Conservation (phyloP, 1,139 yeast genomes). For the Dujonia santamariae region DNA sequence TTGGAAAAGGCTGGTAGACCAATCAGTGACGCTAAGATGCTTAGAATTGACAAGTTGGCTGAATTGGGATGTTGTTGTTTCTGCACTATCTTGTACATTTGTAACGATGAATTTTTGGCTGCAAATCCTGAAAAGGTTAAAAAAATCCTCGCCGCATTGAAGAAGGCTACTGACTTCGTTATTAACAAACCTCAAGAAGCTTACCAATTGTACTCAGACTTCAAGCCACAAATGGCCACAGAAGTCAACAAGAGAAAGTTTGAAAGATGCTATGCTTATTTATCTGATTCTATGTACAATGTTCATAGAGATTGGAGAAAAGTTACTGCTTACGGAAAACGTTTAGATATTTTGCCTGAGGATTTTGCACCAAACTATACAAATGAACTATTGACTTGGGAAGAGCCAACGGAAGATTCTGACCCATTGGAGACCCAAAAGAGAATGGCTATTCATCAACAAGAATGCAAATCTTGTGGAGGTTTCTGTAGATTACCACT, state of each 20-base stretch:
- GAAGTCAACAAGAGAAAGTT: constrained; percentile 44
- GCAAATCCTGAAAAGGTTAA: constrained; percentile 47
- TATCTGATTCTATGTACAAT: constrained; percentile 50
- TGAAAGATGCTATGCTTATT: constrained; percentile 54
- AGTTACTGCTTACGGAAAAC: constrained; percentile 54
- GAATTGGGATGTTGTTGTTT: constrained; percentile 60
- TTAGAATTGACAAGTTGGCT: constrained; percentile 55
- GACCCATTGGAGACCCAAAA: constrained; percentile 49
- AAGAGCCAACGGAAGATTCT: constrained; percentile 43
- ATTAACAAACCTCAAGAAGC: constrained; percentile 42
- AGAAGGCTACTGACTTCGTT: constrained; percentile 48
- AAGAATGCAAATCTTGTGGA: constrained; percentile 44
- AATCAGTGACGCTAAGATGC: constrained; percentile 49
- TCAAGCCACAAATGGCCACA: constrained; percentile 47
- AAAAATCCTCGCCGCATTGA: constrained; percentile 45
- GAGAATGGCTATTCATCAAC: constrained; percentile 45
- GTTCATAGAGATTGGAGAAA: constrained; percentile 58
- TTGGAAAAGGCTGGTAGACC: constrained; percentile 43
- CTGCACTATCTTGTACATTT: constrained; percentile 55
- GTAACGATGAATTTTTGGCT: constrained; percentile 49
- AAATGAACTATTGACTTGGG: constrained; percentile 50
- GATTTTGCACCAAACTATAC: constrained; percentile 50
- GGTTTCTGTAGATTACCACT: constrained; percentile 51
- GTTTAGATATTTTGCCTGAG: constrained; percentile 49
- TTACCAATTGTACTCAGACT: constrained; percentile 44